Percentiles rank a stretch among this genome's conserved stretches.
phyloP scores from a whole-genome alignment of 202 grass and related monocot species.

The Zoysia matrella region DNA sequence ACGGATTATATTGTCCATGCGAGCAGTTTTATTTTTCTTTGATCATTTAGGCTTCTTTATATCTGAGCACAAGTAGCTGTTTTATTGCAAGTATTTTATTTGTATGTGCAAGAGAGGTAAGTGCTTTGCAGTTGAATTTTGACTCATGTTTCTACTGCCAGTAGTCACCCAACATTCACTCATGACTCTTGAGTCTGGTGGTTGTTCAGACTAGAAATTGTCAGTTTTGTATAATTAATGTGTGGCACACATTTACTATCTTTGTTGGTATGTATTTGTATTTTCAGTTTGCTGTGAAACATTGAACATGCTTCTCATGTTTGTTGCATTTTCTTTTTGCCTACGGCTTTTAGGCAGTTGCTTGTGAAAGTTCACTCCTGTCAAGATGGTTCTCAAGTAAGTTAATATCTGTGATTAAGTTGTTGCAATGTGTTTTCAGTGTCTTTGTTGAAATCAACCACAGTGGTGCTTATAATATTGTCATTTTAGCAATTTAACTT shows the following conservation, averaged over 20 bases:
- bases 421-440: neutral
- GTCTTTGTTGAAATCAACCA: neutral
- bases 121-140: conserved; percentile 49
- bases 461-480: neutral
- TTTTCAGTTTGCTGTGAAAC: neutral
- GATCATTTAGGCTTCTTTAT: neutral
- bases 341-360: conserved; percentile 3
- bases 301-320: neutral
- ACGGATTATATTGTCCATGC: neutral
- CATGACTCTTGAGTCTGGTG: neutral
- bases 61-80: conserved; percentile 54
- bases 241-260: neutral
- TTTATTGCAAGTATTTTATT: conserved; percentile 18
- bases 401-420: conserved; percentile 23
- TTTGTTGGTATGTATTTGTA: neutral
- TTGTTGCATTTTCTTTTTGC: neutral
- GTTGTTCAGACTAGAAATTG: neutral
- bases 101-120: conserved; percentile 45
- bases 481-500: neutral
- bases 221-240: neutral
- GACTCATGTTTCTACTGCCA: conserved; percentile 39
- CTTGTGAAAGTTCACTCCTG: conserved; percentile 24
- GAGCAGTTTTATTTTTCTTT: neutral
- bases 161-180: conserved; percentile 38
- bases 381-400: conserved; percentile 73